Conservation (phyloP, 1,139 yeast species). For the Taphrina pruni region DNA sequence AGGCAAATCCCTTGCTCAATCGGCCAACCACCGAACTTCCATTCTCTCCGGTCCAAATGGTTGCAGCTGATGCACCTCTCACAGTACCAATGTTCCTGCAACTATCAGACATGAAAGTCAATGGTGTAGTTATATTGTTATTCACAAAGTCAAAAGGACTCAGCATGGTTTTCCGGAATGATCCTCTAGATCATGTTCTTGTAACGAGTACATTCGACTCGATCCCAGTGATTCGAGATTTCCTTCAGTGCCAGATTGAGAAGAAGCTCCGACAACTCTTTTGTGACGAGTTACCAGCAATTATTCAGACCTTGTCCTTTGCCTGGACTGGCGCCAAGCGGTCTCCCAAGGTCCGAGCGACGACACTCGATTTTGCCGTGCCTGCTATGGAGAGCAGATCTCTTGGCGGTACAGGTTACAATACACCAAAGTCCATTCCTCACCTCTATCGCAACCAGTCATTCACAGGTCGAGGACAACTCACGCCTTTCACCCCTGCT, state of each 20-base stretch:
- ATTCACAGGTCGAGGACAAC: constrained; percentile 38
- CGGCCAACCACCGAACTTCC: constrained; percentile 56
- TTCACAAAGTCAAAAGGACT: constrained; percentile 81
- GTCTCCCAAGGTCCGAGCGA: constrained; percentile 36
- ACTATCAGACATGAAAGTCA: constrained; percentile 71
- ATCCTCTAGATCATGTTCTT: constrained; percentile 80
- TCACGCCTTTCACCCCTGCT: constrained; percentile 62
- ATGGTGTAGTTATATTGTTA: constrained; percentile 84
- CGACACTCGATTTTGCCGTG: constrained; percentile 30
- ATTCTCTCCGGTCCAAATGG: constrained; percentile 71
- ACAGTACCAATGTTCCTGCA: constrained; percentile 80
- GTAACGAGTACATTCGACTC: constrained; percentile 86
- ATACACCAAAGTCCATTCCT: constrained; percentile 32
- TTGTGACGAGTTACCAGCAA: constrained; percentile 81
- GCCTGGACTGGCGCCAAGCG: constrained; percentile 59
- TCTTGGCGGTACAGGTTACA: constrained; percentile 23
- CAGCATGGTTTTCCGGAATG: constrained; percentile 84
- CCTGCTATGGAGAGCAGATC: constrained; percentile 36
- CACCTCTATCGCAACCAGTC: constrained; percentile 35
- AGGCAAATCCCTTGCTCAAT: constrained; percentile 78
- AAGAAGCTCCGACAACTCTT: constrained; percentile 77
- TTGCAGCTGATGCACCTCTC: constrained; percentile 70
- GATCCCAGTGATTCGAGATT: constrained; percentile 79
- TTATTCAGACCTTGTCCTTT: constrained; percentile 75
- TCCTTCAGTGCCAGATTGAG: constrained; percentile 81